Conservation (phyloP, 83 land plant genomes). For the Isoetes engelmannii region DNA sequence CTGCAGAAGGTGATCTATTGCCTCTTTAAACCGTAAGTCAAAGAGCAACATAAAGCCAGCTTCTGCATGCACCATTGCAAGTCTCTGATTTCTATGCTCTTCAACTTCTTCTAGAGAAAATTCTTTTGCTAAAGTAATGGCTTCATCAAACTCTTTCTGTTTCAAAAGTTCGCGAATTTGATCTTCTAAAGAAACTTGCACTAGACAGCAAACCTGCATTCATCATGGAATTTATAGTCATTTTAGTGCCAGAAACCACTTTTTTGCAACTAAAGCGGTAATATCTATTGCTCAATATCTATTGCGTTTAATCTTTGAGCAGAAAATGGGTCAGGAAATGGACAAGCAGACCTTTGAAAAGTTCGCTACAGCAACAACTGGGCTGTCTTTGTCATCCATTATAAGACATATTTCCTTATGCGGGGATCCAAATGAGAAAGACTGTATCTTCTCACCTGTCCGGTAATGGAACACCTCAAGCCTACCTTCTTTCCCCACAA, state of each 20-base stretch:
- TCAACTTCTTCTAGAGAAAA: constrained; percentile 43
- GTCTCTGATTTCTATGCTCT: constrained; percentile 50
- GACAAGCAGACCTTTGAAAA: constrained; percentile 51
- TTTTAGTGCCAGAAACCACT: background rate
- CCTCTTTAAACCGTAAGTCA: constrained; percentile 83
- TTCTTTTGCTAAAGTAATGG: constrained; percentile 68
- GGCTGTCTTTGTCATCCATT: constrained; percentile 50
- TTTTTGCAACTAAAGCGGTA: background rate
- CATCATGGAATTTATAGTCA: background rate
- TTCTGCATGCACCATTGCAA: constrained; percentile 87
- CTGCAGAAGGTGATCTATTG: constrained; percentile 74
- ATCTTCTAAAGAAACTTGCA: constrained; percentile 69
- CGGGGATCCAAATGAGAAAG: constrained; percentile 35
- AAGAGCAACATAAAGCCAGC: constrained; percentile 85
- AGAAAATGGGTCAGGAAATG: no score
- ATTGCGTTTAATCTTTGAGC: no score
- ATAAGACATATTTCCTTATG: constrained; percentile 40
- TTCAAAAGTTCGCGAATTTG: constrained; percentile 83
- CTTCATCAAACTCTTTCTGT: constrained; percentile 67
- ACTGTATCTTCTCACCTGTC: constrained; percentile 64
- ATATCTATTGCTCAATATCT: no score
- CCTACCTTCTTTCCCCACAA: constrained; percentile 48
- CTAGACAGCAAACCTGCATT: constrained; percentile 59
- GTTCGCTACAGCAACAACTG: constrained; percentile 54
- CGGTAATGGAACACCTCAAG: constrained; percentile 64